Evolutionary conservation across 768 basidiomycete genomes (phyloP).

Genomic region (Cystofilobasidium capitatum): DNA sequence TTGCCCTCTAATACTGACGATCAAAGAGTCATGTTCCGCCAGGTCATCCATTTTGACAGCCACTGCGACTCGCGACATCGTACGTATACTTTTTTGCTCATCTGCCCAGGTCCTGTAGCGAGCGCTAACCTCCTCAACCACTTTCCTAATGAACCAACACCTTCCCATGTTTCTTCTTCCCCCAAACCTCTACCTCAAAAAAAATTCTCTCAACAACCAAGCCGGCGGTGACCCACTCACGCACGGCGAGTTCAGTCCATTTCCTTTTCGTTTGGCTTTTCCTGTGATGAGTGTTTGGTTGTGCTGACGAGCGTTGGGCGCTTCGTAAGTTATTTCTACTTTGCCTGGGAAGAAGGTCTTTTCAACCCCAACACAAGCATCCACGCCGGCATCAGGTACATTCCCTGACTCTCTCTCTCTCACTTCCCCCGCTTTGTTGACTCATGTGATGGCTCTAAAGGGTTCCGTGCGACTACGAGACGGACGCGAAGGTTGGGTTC

Average conservation of each 20-base stretch:
- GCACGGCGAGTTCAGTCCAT: not conserved
- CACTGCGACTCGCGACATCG: conserved; percentile 1
- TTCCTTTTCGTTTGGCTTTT: not conserved
- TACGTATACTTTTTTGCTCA: too few species aligned
- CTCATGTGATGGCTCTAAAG: conserved; percentile 35
- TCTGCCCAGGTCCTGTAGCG: too few species aligned
- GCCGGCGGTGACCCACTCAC: not conserved
- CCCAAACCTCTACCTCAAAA: too few species aligned
- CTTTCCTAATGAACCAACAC: too few species aligned
- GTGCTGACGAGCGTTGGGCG: too few species aligned
- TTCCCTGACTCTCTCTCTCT: conserved; percentile 30
- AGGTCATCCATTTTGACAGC: conserved; percentile 40
- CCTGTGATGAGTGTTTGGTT: too few species aligned
- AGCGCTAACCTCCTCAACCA: too few species aligned
- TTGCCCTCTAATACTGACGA: too few species aligned
- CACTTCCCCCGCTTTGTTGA: conserved; percentile 31
- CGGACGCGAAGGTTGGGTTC: conserved; percentile 38
- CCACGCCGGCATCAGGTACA: conserved; percentile 31
- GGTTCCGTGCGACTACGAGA: conserved; percentile 36
- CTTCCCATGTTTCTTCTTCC: too few species aligned
- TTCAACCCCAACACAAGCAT: conserved; percentile 38
- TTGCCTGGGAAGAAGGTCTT: conserved; percentile 38
- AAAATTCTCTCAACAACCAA: not conserved
- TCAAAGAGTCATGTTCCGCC: too few species aligned
- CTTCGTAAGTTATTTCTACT: conserved; percentile 40